These are phyloP conservation scores for Cyberlindnera amylophila DNA, from an alignment of 805 yeast species.

Conservation along the genomic window DNA sequence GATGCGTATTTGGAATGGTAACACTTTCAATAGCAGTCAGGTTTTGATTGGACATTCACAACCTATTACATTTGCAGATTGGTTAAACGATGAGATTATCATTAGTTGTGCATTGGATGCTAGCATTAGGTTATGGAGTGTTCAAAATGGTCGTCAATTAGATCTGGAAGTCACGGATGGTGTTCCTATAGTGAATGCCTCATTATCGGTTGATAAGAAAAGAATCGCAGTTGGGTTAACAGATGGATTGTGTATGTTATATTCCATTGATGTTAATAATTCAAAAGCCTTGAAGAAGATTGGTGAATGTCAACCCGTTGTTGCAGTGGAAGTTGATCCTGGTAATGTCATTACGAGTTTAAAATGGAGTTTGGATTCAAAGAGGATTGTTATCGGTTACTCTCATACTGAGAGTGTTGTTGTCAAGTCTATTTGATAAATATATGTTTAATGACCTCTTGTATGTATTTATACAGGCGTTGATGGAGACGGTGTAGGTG, in stretches of 20 bases:
- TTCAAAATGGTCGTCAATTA: slow-evolving; percentile 38
- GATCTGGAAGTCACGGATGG: slow-evolving; percentile 41
- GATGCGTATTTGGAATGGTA: slow-evolving; percentile 73
- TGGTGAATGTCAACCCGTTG: slow-evolving; percentile 27
- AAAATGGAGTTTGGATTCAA: slow-evolving; percentile 32
- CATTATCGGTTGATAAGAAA: slow-evolving; percentile 45
- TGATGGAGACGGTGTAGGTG: slow-evolving; percentile 1
- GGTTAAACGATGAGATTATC: slow-evolving; percentile 46
- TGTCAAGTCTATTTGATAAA: slow-evolving; percentile 1
- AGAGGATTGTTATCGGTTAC: slow-evolving; percentile 31
- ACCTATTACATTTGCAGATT: slow-evolving; percentile 49
- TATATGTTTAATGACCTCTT: background rate
- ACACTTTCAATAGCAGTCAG: slow-evolving; percentile 48
- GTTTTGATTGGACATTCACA: slow-evolving; percentile 52
- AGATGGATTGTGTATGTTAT: slow-evolving; percentile 54
- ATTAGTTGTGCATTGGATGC: slow-evolving; percentile 70
- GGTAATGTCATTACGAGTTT: slow-evolving; percentile 31
- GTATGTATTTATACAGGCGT: background rate
- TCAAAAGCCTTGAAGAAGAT: slow-evolving; percentile 13
- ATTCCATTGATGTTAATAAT: slow-evolving; percentile 36
- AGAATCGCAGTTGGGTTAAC: slow-evolving; percentile 63
- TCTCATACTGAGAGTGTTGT: slow-evolving; percentile 29
- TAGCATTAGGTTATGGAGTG: slow-evolving; percentile 64
- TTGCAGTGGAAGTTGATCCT: slow-evolving; percentile 10
- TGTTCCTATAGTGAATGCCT: slow-evolving; percentile 50